Evolutionary conservation across 257 asterid genomes (phyloP).

Genomic region (Solanum neorickii): DNA sequence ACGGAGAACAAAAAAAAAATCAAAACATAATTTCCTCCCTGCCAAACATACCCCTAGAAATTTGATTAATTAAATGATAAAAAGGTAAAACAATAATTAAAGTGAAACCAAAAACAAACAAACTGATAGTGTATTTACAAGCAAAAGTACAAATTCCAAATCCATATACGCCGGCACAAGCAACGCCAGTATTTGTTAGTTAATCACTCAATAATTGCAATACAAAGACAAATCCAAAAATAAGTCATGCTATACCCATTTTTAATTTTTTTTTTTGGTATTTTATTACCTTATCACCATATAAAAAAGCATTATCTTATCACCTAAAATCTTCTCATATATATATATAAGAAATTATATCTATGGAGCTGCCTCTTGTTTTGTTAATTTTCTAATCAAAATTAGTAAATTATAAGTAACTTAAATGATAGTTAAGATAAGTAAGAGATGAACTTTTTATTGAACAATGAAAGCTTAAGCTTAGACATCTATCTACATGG

Average conservation of each 20-base stretch:
- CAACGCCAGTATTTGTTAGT: background rate
- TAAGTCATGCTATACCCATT: background rate
- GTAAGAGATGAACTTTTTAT: background rate
- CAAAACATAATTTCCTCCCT: no score
- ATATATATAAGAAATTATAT: background rate
- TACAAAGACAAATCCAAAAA: background rate
- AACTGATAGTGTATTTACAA: background rate
- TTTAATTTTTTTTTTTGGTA: background rate
- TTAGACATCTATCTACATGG: background rate
- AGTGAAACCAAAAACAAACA: background rate
- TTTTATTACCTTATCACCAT: background rate
- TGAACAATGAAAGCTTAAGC: background rate
- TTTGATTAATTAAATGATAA: no score
- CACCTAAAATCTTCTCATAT: background rate
- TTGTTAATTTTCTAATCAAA: background rate
- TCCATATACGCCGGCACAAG: background rate
- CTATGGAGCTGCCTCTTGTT: background rate
- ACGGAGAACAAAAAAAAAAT: no score
- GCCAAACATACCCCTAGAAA: no score
- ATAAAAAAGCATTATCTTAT: background rate
- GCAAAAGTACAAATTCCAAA: background rate
- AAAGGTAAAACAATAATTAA: background rate
- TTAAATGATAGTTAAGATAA: background rate
- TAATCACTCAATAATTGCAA: background rate
- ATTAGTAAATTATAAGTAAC: background rate